Base-by-base conservation (phyloP, 495 filamentous ascomycete genomes). In the Aspergillus cristatus region DNA sequence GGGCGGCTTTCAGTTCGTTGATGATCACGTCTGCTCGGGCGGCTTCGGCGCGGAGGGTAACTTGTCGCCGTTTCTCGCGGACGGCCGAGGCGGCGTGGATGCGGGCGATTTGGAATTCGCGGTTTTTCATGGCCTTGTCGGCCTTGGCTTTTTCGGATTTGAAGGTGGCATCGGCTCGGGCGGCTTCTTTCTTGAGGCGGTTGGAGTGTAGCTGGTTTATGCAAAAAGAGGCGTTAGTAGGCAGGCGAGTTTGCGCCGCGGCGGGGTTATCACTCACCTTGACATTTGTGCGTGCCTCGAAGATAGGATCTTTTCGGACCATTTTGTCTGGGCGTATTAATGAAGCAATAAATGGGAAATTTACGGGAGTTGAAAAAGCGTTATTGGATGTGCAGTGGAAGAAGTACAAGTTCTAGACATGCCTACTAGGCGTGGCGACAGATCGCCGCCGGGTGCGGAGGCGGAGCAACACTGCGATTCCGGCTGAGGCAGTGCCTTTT, bases 201-300 rank as follows among this genome's bases (percentile, higher is more conserved):
- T 70, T 70, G 17, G 62, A 68, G 36, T 70, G 66, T 37, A 70
- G 43, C 66, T 70, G 24, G 14, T n/a, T 13, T 7, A 22, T 25
- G 7, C 26, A 25, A 38, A 29, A 14, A 17, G 28, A 24, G 28
- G n/a, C 5, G 20, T 8, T 24, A 8, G 8, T 24, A 24, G 20
- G 20, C 20, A 24, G 20, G 4, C 20, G 8, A 24, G n/a, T n/a
- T n/a, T n/a, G n/a, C n/a, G n/a, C n/a, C n/a, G n/a, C n/a, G n/a
- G n/a, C n/a, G n/a, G n/a, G n/a, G n/a, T n/a, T n/a, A 13, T 3
- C 17, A 40, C 44, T 45, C 35, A 70, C 66, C 42, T 70, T 68
- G 24, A 70, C 66, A 67, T 70, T 70, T 22, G 66, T 70, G 41
- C 66, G 66, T 22, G 66, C 66, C 50, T 70, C 66, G 44, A 70